Percentiles rank a stretch among this genome's conserved stretches.
Conservation (phyloP, 331 rosid species). For the Quercus phellos region DNA sequence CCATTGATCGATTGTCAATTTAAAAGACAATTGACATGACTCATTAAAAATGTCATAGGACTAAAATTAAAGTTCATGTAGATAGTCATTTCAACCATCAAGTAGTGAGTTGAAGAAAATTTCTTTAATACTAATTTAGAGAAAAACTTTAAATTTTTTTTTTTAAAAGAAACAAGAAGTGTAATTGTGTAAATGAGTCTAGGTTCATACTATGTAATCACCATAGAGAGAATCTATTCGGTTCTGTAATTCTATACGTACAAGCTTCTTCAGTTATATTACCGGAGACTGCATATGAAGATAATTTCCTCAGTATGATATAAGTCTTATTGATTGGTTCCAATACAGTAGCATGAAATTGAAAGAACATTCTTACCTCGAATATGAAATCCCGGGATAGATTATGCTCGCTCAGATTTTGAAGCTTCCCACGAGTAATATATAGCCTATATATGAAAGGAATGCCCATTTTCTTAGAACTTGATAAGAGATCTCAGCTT, state of each 20-base stretch:
- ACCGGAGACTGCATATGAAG: constrained; percentile 26
- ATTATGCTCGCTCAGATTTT: constrained; percentile 31
- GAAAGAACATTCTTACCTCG: constrained; percentile 14
- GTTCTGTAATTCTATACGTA: constrained; percentile 16
- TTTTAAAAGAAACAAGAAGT: neutral
- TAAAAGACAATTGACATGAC: too few relatives aligned
- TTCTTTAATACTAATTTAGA: too few relatives aligned
- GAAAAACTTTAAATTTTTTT: too few relatives aligned
- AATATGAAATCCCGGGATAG: constrained; percentile 36
- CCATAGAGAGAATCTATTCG: constrained; percentile 28
- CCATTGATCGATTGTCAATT: too few relatives aligned
- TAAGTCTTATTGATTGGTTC: neutral
- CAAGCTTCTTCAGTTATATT: constrained; percentile 30
- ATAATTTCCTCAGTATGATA: neutral
- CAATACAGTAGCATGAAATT: neutral
- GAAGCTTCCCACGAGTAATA: constrained; percentile 44
- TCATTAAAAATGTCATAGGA: too few relatives aligned
- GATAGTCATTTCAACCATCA: too few relatives aligned
- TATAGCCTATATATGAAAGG: constrained; percentile 29
- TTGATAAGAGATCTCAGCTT: neutral
- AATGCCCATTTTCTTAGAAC: neutral
- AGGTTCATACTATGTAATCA: constrained; percentile 34
- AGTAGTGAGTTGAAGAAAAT: too few relatives aligned
- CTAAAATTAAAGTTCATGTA: too few relatives aligned
- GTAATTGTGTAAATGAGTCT: neutral